Evolutionary conservation across 441 rosid genomes (phyloP).

Genomic region (Eugenia klotzschiana): DNA sequence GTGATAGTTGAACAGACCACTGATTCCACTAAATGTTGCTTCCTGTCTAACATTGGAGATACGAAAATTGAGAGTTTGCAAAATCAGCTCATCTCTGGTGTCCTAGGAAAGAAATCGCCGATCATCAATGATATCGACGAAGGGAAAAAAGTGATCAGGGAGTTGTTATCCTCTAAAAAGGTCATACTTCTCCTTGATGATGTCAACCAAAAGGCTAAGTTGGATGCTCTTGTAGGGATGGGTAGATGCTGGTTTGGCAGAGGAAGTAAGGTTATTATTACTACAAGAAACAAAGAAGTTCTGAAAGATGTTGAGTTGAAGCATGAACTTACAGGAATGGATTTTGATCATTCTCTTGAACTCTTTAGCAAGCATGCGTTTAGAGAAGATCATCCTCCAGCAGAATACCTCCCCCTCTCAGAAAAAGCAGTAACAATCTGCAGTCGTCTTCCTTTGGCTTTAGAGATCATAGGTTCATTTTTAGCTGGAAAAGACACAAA

Average conservation of each 20-base stretch:
- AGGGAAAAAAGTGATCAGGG: not conserved
- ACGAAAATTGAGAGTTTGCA: not conserved
- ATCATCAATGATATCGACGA: rapidly evolving
- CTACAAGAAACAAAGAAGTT: not conserved
- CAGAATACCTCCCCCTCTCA: rapidly evolving
- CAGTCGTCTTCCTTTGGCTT: not conserved
- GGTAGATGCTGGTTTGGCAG: not conserved
- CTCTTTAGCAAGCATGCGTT: not conserved
- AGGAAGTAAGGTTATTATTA: not conserved
- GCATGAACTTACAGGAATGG: not conserved
- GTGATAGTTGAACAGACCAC: no score
- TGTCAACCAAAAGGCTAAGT: not conserved
- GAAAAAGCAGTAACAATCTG: not conserved
- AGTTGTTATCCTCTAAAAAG: not conserved
- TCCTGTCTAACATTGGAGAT: not conserved
- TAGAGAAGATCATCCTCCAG: not conserved
- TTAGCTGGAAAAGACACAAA: not conserved
- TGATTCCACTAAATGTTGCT: no score
- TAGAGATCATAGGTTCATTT: not conserved
- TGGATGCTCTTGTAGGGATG: not conserved
- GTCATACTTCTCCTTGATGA: not conserved
- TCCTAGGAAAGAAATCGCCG: rapidly evolving
- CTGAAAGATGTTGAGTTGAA: not conserved
- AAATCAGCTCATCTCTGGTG: rapidly evolving
- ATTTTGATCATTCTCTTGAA: not conserved